Base-by-base conservation (phyloP, 345 rosid genomes). In the Reutealis trisperma region DNA sequence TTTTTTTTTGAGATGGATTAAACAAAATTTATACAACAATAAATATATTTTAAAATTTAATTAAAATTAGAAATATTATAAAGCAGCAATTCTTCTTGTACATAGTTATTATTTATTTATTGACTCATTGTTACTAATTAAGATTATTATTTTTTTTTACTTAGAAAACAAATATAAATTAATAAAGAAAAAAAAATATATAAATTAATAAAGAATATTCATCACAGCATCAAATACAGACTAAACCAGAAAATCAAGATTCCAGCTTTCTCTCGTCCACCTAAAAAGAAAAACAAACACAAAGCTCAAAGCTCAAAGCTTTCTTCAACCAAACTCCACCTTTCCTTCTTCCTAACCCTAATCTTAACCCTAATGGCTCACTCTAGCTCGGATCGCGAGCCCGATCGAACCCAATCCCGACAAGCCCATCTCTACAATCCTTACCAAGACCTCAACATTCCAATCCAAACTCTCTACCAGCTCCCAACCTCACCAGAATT, bases 401-500 rank as follows among this genome's bases (percentile, higher is more conserved):
- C 78, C n/a, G 88, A 89, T 22, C 34, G 75, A 19, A 71, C 79
- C 80, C 44, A 79, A 70, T 70, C 19, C 51, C 67, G 22, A 27
- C 70, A 30, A 57, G 68, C 81, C 34, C 96, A 96, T 2, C 91
- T 92, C 69, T 96, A 96, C 91, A 93, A 92, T 77, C 99, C 99
- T 0, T 93, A 96, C 87, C 89, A 85, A 61, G 89, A 88, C 66
- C 88, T 91, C 0, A 89, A 90, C 80, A 72, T 77, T n/a, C 99
- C 97, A 1, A 64, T 78, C 66, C 86, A 86, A n/a, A 80, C 81
- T 74, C 88, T 89, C 58, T 93, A 96, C 89, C 85, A 89, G 87
- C 93, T 96, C 62, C 94, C 96, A 25, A 91, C 92, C 60, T 89
- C 98, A 4, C 99, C 99, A 16, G 99, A 96, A 82, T 93, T 84